Conservation (phyloP, 768 basidiomycete genomes). For the Russula foetens region DNA sequence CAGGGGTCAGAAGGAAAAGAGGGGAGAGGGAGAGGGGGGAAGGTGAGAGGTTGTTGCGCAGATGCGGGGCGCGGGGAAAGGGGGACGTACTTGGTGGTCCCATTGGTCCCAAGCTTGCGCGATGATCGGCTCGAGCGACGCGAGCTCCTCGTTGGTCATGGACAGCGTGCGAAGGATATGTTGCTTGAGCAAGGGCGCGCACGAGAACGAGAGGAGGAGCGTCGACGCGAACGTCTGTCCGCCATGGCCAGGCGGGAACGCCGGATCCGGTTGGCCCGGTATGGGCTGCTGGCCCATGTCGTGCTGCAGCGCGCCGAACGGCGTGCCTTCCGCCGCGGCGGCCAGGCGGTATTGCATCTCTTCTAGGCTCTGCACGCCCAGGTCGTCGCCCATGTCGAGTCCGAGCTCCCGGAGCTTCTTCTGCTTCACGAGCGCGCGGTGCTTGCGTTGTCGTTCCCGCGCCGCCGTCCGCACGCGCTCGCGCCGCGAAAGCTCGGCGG, state of each 20-base stretch:
- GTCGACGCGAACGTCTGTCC: slow-evolving; percentile 80
- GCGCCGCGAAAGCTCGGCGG: slow-evolving; percentile 58
- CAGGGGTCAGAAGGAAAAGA: neutral
- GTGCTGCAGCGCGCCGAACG: slow-evolving; percentile 27
- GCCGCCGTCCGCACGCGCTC: slow-evolving; percentile 72
- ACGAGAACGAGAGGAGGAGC: slow-evolving; percentile 67
- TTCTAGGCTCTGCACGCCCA: slow-evolving; percentile 45
- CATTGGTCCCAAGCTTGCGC: slow-evolving; percentile 84
- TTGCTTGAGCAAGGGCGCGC: slow-evolving; percentile 63
- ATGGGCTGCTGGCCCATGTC: slow-evolving; percentile 30
- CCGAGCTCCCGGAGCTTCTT: slow-evolving; percentile 78
- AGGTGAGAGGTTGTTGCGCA: neutral
- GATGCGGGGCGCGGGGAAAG: slow-evolving; percentile 4
- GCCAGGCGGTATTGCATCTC: slow-evolving; percentile 58
- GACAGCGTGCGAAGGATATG: slow-evolving; percentile 63
- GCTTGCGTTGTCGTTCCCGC: slow-evolving; percentile 75
- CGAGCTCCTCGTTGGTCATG: slow-evolving; percentile 74
- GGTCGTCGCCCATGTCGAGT: slow-evolving; percentile 71
- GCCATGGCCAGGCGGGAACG: slow-evolving; percentile 54
- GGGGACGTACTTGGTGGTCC: slow-evolving; percentile 62
- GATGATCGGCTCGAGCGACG: slow-evolving; percentile 68
- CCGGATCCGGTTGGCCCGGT: slow-evolving; percentile 39
- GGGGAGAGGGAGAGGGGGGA: neutral
- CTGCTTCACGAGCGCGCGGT: slow-evolving; percentile 70
- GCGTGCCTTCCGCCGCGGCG: slow-evolving; percentile 35